These are phyloP conservation scores for Waltergamsia citrina DNA, from an alignment of 2,329 filamentous ascomycete genomes.

Conservation along the genomic window DNA sequence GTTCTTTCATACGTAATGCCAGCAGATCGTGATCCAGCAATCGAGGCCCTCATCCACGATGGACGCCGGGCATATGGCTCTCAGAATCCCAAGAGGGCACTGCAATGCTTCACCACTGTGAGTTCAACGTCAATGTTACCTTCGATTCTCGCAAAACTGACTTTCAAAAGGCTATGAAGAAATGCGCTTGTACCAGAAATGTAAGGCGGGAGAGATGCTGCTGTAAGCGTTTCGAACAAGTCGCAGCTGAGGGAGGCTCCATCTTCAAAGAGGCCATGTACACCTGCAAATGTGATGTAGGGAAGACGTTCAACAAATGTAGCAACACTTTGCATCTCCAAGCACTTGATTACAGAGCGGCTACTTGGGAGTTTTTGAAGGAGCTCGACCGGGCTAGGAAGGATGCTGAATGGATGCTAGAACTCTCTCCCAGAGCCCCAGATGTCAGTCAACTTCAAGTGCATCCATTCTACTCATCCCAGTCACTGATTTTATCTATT, in stretches of 20 bases:
- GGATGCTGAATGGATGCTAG: conserved; percentile 32
- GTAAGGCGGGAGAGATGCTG: conserved; percentile 23
- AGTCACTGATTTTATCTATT: conserved; percentile 4
- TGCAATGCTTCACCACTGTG: conserved; percentile 7
- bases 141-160: neutral
- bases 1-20: no score
- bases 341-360: conserved; percentile 30
- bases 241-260: conserved; percentile 20
- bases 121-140: neutral
- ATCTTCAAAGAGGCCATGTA: conserved; percentile 32
- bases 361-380: conserved; percentile 26
- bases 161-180: conserved; percentile 21
- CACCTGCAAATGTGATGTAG: conserved; percentile 24
- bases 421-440: conserved; percentile 27
- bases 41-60: conserved; percentile 4
- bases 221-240: conserved; percentile 28
- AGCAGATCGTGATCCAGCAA: conserved; percentile 3
- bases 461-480: neutral
- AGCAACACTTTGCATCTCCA: conserved; percentile 25
- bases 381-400: conserved; percentile 25
- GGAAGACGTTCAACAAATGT: conserved; percentile 27
- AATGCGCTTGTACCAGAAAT: conserved; percentile 22
- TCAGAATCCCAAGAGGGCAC: conserved; percentile 6
- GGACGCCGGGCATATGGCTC: conserved; percentile 5
- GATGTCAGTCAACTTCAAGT: conserved; percentile 24